Evolutionary conservation across 1,284 basidiomycete species (phyloP), one percentile per base, ranked within the genome.

Genomic region (Pterula multifida): DNA sequence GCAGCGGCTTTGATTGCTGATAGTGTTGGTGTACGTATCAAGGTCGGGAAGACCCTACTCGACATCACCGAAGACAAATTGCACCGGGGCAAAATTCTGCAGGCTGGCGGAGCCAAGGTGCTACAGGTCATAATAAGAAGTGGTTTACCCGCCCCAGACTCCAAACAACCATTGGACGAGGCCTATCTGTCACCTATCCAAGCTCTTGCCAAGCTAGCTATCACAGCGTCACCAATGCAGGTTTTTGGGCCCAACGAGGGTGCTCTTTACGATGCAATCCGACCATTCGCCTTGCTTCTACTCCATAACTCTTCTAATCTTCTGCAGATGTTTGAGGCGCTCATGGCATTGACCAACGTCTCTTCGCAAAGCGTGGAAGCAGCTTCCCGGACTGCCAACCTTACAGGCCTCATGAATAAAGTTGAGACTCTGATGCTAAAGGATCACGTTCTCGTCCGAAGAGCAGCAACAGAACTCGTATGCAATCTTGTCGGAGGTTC

Each of bases 261-360:
- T 1, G 78, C 79, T 1, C 72, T 86, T n/a, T 78, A 83, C 57
- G 89, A 94, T 61, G 80, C 81, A 2, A 80, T 95, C 50, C 75
- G 81, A 1, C 90, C 90, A 0, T 70, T 96, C 45, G 76, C 83
- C 1, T 63, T 78, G 26, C 68, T 94, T 50, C 71, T 96, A 28
- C 72, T 79, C 45, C 78, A 87, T 57, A 66, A 79, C 0, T 71
- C 76, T 0, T 77, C 90, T 0, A 79, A 67, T 24, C 75, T 86
- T 26, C 70, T 98, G 13, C 91, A 97, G 60, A 76, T 77, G 44
- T 98, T 98, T 60, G 95, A 98, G 64, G 80, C 84, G 2, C 73
- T 93, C 54, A 94, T 98, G 89, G 94, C 93, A 1, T 73, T 98
- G 47, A 98, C 95, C 2, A 98, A 98, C 62, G 68, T 98, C 28